phyloP scores from a whole-genome alignment of 495 filamentous ascomycete species.

The Penicillium steckii region DNA sequence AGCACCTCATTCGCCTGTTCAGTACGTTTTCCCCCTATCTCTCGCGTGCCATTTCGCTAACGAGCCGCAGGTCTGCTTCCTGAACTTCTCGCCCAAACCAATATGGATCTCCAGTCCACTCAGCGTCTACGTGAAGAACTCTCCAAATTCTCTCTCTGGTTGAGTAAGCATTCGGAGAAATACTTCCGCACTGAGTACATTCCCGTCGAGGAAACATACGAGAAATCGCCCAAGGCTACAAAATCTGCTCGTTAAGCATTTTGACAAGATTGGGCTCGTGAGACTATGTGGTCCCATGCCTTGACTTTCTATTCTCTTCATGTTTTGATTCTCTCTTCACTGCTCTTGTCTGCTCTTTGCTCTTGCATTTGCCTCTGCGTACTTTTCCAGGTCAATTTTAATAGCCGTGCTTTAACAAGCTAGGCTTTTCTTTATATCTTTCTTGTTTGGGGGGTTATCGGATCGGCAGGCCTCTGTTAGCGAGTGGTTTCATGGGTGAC shows the following conservation, averaged over 20 bases:
- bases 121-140: constrained; percentile 86
- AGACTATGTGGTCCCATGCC: no score
- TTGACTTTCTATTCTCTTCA: not conserved
- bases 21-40: constrained; percentile 53
- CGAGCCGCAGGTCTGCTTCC: constrained; percentile 71
- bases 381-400: no score
- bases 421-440: not conserved
- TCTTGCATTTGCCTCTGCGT: no score
- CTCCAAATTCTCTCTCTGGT: constrained; percentile 74
- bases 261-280: not conserved
- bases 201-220: constrained; percentile 52
- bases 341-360: no score
- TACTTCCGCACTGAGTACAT: constrained; percentile 83
- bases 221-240: not conserved
- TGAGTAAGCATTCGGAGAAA: constrained; percentile 65
- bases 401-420: no score
- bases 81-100: constrained; percentile 92
- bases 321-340: not conserved
- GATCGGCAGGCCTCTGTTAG: not conserved
- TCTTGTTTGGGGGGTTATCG: not conserved
- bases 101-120: constrained; percentile 91
- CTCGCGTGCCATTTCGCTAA: constrained; percentile 13
- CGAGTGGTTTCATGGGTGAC: not conserved
- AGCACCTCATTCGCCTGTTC: constrained; percentile 84
- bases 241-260: not conserved